Percentiles rank a stretch among this genome's conserved stretches.
phyloP scores from a whole-genome alignment of 139 green algal genomes.

The Gonium pectorale region DNA sequence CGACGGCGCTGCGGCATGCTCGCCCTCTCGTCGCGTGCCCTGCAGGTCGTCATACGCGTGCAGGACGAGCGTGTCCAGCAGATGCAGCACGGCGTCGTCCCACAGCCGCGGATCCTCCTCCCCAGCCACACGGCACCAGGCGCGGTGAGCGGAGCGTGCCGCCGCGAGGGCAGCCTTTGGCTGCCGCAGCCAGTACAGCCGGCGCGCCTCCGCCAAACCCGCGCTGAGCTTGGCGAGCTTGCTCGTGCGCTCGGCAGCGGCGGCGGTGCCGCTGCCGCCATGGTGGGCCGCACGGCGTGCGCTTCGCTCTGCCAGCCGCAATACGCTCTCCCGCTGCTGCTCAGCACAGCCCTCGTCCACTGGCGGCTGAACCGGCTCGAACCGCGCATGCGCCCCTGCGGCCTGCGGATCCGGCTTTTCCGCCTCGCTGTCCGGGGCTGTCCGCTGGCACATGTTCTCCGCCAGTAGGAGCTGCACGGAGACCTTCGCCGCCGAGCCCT shows the following conservation, averaged over 20 bases:
- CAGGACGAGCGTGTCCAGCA: slow-evolving; percentile 25
- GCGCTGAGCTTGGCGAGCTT: not conserved
- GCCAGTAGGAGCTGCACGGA: not conserved
- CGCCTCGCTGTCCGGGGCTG: not conserved
- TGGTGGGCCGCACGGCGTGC: not conserved
- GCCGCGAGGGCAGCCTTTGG: not conserved
- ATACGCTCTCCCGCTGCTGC: slow-evolving; percentile 4
- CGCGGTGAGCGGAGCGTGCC: not conserved
- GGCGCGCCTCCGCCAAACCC: not conserved
- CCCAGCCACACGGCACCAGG: not conserved
- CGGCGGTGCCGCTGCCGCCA: not conserved
- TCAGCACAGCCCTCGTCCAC: not conserved
- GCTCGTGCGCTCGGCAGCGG: not conserved
- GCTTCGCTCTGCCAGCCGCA: not conserved
- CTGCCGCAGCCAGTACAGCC: slow-evolving; percentile 14
- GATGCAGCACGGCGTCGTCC: not conserved
- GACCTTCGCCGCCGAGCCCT: not conserved
- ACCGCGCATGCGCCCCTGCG: not conserved
- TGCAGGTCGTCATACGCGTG: not conserved
- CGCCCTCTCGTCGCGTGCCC: no score
- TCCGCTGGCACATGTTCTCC: slow-evolving; percentile 11
- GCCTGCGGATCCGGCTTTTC: not conserved
- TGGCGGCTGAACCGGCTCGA: not conserved
- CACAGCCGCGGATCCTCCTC: not conserved
- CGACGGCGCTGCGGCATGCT: no score